These are phyloP conservation scores for Sugiyamaella japonica DNA, from an alignment of 1,139 yeast species.

Conservation along the genomic window DNA sequence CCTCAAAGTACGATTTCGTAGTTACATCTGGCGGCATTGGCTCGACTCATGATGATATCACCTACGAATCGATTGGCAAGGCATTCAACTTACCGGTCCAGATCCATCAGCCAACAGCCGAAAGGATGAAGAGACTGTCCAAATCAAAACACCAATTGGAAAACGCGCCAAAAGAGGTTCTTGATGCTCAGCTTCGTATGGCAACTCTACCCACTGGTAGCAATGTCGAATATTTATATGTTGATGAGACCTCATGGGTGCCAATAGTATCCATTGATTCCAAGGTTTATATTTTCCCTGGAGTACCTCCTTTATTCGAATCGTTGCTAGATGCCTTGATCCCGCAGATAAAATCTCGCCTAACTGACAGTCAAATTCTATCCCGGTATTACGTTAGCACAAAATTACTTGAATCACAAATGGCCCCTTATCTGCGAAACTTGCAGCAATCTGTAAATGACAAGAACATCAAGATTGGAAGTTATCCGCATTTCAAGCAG, in stretches of 20 bases:
- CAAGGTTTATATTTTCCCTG: slow-evolving; percentile 73
- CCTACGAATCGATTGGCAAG: slow-evolving; percentile 68
- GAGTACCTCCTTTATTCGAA: slow-evolving; percentile 73
- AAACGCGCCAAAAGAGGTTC: slow-evolving; percentile 45
- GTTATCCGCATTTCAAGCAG: slow-evolving; percentile 75
- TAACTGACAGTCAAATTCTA: slow-evolving; percentile 41
- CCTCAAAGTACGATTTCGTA: slow-evolving; percentile 60
- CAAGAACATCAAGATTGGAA: slow-evolving; percentile 63
- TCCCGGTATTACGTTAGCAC: slow-evolving; percentile 65
- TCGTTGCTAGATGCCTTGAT: slow-evolving; percentile 49
- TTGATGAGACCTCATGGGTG: slow-evolving; percentile 69
- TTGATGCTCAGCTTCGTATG: slow-evolving; percentile 69
- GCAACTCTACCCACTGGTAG: slow-evolving; percentile 65
- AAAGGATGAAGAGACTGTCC: slow-evolving; percentile 56
- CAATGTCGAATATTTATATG: slow-evolving; percentile 53
- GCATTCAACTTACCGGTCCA: slow-evolving; percentile 56
- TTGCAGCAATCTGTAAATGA: slow-evolving; percentile 53
- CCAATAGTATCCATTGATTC: slow-evolving; percentile 69
- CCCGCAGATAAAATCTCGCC: slow-evolving; percentile 36
- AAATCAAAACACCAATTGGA: slow-evolving; percentile 43
- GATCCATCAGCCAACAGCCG: slow-evolving; percentile 58
- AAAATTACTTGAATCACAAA: slow-evolving; percentile 56
- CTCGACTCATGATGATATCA: slow-evolving; percentile 87
- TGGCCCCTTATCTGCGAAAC: slow-evolving; percentile 61
- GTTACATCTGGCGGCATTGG: slow-evolving; percentile 85